These are phyloP conservation scores for Tetracladium marchalianum DNA, from an alignment of 495 filamentous ascomycete genomes.

Conservation along the genomic window DNA sequence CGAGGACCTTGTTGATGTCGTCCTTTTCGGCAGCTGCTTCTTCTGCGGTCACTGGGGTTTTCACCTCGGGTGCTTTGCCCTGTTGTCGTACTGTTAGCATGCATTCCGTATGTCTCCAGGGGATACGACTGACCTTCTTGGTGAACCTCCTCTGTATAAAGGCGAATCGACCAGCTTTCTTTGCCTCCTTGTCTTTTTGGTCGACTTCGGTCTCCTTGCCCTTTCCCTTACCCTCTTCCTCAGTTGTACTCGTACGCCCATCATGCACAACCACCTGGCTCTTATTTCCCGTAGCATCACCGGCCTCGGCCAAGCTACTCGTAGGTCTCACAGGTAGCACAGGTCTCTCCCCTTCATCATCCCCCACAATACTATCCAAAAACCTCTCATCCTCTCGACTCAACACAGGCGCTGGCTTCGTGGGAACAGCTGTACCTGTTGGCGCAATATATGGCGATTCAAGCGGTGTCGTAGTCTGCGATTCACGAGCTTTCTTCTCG, in stretches of 20 bases:
- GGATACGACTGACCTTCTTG: constrained; percentile 11
- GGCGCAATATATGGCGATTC: background rate
- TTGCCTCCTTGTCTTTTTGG: constrained; percentile 4
- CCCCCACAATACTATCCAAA: constrained; percentile 15
- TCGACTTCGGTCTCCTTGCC: constrained; percentile 10
- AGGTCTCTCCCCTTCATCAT: constrained; percentile 18
- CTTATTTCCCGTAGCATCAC: constrained; percentile 11
- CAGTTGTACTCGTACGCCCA: background rate
- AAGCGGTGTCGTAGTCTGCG: background rate
- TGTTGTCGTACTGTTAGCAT: background rate
- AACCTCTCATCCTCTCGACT: constrained; percentile 20
- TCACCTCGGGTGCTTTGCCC: constrained; percentile 6
- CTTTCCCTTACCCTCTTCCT: background rate
- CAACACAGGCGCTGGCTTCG: constrained; percentile 12
- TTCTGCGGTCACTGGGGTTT: constrained; percentile 11
- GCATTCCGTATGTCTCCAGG: background rate
- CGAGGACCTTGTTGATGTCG: constrained; percentile 67
- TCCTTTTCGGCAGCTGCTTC: constrained; percentile 51
- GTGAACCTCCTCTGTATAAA: constrained; percentile 11
- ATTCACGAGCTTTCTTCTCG: constrained; percentile 24
- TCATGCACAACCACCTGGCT: constrained; percentile 13
- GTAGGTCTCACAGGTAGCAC: constrained; percentile 16
- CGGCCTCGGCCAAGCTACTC: constrained; percentile 8
- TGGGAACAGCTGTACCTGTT: background rate
- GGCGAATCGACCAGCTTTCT: constrained; percentile 16